Conservation (phyloP, 1,284 basidiomycete species). For the Cryptococcus floricola region DNA sequence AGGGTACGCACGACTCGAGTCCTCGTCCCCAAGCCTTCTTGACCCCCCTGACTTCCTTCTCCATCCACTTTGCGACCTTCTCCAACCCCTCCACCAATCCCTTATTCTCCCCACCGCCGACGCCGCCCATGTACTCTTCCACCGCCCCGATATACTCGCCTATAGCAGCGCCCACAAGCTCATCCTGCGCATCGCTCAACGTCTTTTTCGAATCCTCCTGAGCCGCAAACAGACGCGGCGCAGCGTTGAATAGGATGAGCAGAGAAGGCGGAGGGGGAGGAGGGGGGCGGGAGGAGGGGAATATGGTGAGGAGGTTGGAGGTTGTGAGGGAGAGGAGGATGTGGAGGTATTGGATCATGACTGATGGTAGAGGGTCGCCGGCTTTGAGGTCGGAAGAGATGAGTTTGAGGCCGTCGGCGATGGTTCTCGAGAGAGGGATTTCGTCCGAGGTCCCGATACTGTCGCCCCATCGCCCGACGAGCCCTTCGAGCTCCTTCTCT, state of each 20-base stretch:
- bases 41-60: conserved; percentile 35
- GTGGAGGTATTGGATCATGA: conserved; percentile 23
- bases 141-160: conserved; percentile 42
- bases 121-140: conserved; percentile 28
- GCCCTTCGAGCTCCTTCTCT: conserved; percentile 33
- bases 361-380: conserved; percentile 16
- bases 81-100: conserved; percentile 37
- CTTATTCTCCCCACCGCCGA: conserved; percentile 12
- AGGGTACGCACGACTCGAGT: conserved; percentile 19
- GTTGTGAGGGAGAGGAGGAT: conserved; percentile 21
- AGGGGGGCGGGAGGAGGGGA: conserved; percentile 27
- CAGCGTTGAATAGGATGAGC: conserved; percentile 29
- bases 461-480: conserved; percentile 32
- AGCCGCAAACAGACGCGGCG: conserved; percentile 18
- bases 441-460: conserved; percentile 28
- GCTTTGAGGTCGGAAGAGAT: conserved; percentile 15
- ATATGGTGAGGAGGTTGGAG: conserved; percentile 25
- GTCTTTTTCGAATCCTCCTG: conserved; percentile 12
- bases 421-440: conserved; percentile 4
- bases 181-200: conserved; percentile 31
- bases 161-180: conserved; percentile 39
- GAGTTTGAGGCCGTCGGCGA: conserved; percentile 23
- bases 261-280: conserved; percentile 31
- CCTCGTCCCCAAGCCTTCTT: conserved; percentile 34
- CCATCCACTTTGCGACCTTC: conserved; percentile 44